phyloP scores from a whole-genome alignment of 306 rosid genomes.

The Echinosophora koreensis region DNA sequence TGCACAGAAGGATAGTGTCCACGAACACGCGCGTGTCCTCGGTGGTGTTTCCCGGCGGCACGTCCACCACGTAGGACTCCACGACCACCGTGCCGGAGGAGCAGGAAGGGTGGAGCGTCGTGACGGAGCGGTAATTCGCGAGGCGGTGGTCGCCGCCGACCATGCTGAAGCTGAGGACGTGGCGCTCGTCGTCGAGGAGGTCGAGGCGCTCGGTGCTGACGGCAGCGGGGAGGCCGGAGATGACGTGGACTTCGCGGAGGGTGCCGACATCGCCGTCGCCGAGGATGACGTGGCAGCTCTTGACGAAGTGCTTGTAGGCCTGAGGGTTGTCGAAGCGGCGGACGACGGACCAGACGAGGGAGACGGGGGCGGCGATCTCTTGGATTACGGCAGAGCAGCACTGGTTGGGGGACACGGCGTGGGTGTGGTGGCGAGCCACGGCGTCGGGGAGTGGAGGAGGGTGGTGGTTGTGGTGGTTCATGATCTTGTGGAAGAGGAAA shows the following conservation, averaged over 20 bases:
- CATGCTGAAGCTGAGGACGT: slow-evolving; percentile 90
- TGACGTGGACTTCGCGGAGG: slow-evolving; percentile 79
- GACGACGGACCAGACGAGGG: slow-evolving; percentile 92
- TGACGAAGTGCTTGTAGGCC: slow-evolving; percentile 90
- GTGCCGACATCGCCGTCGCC: slow-evolving; percentile 93
- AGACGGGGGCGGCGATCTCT: slow-evolving; percentile 80
- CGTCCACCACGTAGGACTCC: slow-evolving; percentile 96
- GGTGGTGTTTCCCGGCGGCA: slow-evolving; percentile 82
- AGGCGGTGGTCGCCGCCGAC: slow-evolving; percentile 96
- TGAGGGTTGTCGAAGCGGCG: slow-evolving; percentile 97
- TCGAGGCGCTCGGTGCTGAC: slow-evolving; percentile 92
- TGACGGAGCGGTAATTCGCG: slow-evolving; percentile 81
- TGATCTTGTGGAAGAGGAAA: slow-evolving; percentile 50
- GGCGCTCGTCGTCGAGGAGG: slow-evolving; percentile 90
- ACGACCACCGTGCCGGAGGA: slow-evolving; percentile 68
- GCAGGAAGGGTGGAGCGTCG: slow-evolving; percentile 70
- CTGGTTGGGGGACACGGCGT: slow-evolving; percentile 62
- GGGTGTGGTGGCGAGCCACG: slow-evolving; percentile 71
- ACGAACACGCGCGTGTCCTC: slow-evolving; percentile 87
- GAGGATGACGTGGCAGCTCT: slow-evolving; percentile 87
- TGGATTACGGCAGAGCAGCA: slow-evolving; percentile 87
- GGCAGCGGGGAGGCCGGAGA: slow-evolving; percentile 94
- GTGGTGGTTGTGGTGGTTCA: slow-evolving; percentile 18
- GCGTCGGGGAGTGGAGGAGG: slow-evolving; percentile 55
- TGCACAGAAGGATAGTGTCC: slow-evolving; percentile 93